Conservation (phyloP, 2,329 filamentous ascomycete genomes). For the Exophiala spinifera region DNA sequence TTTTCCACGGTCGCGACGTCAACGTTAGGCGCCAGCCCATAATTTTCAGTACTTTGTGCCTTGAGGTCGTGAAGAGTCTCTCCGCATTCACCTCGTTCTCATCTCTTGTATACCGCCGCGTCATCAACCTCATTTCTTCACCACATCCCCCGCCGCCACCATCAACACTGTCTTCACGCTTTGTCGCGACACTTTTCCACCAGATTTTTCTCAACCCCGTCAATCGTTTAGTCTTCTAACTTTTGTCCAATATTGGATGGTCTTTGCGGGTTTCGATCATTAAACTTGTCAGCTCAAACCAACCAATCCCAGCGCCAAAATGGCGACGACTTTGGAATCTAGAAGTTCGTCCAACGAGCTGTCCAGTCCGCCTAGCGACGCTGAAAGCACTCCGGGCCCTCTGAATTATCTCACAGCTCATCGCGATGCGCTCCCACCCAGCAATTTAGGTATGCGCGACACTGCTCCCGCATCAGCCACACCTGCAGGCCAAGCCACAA, state of each 20-base stretch:
- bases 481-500: constrained; percentile 30
- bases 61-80: neutral
- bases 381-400: constrained; percentile 20
- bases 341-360: constrained; percentile 30
- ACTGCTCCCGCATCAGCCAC: constrained; percentile 24
- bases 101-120: constrained; percentile 1
- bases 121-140: neutral
- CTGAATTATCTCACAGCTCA: constrained; percentile 9
- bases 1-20: constrained; percentile 11
- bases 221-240: neutral
- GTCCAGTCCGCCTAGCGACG: constrained; percentile 28
- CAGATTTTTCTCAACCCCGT: neutral
- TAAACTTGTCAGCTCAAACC: constrained; percentile 1
- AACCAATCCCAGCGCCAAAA: constrained; percentile 10
- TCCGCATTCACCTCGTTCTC: neutral
- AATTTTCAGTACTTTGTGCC: constrained; percentile 1
- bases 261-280: neutral
- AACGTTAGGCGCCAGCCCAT: constrained; percentile 5
- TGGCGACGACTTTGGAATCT: constrained; percentile 23
- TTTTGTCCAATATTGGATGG: neutral
- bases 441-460: constrained; percentile 18
- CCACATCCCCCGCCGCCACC: neutral
- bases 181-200: neutral
- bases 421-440: constrained; percentile 9
- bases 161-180: constrained; percentile 2